Evolutionary conservation across 345 rosid species (phyloP).

Genomic region (Mangifera indica): DNA sequence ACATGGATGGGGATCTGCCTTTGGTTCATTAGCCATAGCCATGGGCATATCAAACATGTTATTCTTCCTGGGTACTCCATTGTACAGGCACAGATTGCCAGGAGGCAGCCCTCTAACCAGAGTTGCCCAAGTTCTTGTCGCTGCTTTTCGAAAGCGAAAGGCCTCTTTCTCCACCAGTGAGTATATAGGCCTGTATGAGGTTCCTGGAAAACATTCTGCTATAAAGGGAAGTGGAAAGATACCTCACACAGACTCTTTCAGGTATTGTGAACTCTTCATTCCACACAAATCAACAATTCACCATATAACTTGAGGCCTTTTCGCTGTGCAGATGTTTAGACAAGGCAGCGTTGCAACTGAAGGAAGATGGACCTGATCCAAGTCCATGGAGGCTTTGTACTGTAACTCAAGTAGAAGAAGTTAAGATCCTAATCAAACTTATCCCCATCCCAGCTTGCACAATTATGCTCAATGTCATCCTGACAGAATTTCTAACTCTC

Average conservation of each 20-base stretch:
- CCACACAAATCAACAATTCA: too few species aligned
- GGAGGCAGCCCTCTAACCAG: conserved; percentile 95
- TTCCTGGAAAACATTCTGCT: conserved; percentile 69
- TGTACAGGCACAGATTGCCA: conserved; percentile 88
- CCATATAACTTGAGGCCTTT: not conserved
- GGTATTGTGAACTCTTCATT: conserved; percentile 31
- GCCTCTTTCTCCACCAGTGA: conserved; percentile 66
- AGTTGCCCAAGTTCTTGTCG: conserved; percentile 82
- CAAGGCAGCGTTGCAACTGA: conserved; percentile 79
- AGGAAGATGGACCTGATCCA: conserved; percentile 67
- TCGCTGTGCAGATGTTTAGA: conserved; percentile 61
- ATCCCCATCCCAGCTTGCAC: conserved; percentile 82
- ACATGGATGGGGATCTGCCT: conserved; percentile 85
- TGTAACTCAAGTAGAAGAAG: conserved; percentile 93
- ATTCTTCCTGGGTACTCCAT: conserved; percentile 81
- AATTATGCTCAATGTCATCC: conserved; percentile 53
- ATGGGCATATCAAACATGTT: conserved; percentile 79
- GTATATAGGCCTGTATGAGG: conserved; percentile 68
- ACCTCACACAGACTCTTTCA: conserved; percentile 62
- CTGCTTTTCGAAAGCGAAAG: conserved; percentile 66
- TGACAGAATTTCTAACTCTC: conserved; percentile 82
- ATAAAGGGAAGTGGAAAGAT: conserved; percentile 83
- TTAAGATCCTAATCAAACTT: conserved; percentile 71
- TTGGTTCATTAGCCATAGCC: conserved; percentile 79
- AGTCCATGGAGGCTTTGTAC: conserved; percentile 91